A percentile compares a stretch with the other conserved stretches of the same genome.
Evolutionary conservation across 163 green algal species (phyloP).

Genomic region (Scenedesmus sp.): DNA sequence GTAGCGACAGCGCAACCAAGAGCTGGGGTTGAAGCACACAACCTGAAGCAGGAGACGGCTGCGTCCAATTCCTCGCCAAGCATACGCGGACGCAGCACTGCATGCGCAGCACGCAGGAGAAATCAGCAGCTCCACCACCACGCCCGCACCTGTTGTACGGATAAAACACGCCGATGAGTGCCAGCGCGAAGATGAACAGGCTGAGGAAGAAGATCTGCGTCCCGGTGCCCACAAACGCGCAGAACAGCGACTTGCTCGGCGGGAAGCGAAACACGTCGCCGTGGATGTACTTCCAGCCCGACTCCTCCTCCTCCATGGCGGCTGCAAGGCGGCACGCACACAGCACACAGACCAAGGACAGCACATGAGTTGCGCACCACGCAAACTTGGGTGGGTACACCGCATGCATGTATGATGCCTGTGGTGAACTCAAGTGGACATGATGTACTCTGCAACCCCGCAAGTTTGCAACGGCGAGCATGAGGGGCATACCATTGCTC

Average conservation of each 20-base stretch:
- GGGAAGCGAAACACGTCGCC: constrained; percentile 92
- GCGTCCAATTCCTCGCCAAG: too few relatives aligned
- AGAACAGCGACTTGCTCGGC: constrained; percentile 80
- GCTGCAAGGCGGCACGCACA: constrained; percentile 10
- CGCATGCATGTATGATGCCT: too few relatives aligned
- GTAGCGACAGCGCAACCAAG: not conserved
- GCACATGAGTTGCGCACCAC: too few relatives aligned
- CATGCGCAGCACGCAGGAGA: not conserved
- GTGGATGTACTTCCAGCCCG: constrained; percentile 91
- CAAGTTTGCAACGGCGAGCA: constrained; percentile 62
- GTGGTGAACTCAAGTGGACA: too few relatives aligned
- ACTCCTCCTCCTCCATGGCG: constrained; percentile 89
- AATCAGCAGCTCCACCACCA: too few relatives aligned
- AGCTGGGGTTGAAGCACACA: too few relatives aligned
- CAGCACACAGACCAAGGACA: too few relatives aligned
- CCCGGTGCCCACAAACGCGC: constrained; percentile 85
- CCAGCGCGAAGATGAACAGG: constrained; percentile 90
- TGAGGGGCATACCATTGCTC: too few relatives aligned
- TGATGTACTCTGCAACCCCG: too few relatives aligned
- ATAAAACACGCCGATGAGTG: constrained; percentile 94
- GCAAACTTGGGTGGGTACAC: too few relatives aligned
- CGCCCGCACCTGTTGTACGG: constrained; percentile 88
- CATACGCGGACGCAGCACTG: too few relatives aligned
- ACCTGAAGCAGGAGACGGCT: too few relatives aligned
- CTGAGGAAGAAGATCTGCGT: constrained; percentile 85